A percentile compares a stretch with the other conserved stretches of the same genome.
These are phyloP conservation scores for Diaporthe vaccinii DNA, from an alignment of 2,329 filamentous ascomycete genomes.

Conservation along the genomic window DNA sequence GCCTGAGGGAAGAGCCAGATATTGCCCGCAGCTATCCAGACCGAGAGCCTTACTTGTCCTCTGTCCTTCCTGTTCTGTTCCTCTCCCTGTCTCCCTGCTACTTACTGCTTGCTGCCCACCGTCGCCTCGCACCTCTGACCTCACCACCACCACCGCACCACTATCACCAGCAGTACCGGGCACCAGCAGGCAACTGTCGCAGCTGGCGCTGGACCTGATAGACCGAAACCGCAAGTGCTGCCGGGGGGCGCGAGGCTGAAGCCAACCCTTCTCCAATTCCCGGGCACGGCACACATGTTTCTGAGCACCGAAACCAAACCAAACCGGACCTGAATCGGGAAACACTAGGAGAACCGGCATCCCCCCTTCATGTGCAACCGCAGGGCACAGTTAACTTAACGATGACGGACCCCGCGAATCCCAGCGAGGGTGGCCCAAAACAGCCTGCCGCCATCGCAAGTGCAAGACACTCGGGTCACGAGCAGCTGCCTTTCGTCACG, in stretches of 20 bases:
- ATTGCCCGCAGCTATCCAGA: conserved; percentile 9
- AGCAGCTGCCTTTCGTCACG: conserved; percentile 71
- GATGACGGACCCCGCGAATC: conserved; percentile 42
- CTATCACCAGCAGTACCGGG: neutral
- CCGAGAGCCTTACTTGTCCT: conserved; percentile 16
- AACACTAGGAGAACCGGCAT: conserved; percentile 36
- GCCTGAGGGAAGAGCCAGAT: conserved; percentile 18
- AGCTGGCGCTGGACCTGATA: neutral
- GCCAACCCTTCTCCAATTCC: conserved; percentile 30
- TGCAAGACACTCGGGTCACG: conserved; percentile 54
- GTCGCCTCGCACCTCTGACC: conserved; percentile 3
- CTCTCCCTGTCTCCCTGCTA: neutral
- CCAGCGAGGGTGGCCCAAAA: conserved; percentile 44
- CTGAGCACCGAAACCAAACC: conserved; percentile 7
- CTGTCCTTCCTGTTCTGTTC: conserved; percentile 12
- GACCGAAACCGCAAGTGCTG: neutral
- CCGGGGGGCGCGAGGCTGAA: conserved; percentile 13
- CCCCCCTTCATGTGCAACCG: conserved; percentile 34
- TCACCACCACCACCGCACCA: conserved; percentile 1
- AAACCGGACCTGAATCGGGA: conserved; percentile 30
- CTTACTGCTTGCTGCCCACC: neutral
- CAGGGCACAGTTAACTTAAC: conserved; percentile 27
- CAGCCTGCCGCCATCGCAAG: conserved; percentile 41
- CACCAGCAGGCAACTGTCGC: neutral
- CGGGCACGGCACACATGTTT: conserved; percentile 24